Evolutionary conservation across 2,329 filamentous ascomycete species (phyloP), one percentile per base, ranked within the genome.

Genomic region (Calonectria pseudoreteaudii): DNA sequence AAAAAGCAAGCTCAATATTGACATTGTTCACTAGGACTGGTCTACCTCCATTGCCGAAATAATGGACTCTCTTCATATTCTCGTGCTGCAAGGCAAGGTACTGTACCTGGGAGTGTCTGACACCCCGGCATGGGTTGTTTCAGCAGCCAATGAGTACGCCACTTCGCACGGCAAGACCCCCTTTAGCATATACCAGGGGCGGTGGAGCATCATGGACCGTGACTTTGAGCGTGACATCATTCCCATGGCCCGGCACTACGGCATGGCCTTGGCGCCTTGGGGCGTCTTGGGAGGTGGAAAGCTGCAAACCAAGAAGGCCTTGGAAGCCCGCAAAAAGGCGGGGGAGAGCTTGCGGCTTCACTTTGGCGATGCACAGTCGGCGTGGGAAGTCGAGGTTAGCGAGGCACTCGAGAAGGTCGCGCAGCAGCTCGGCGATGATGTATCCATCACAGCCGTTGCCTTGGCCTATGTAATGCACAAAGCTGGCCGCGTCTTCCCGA

Each of bases 211-310:
- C 7, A 74, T 80, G 58, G n/a, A 66, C 28, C 82, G 84, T 16
- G 84, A 86, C 72, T 76, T 86, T 36, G 85, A 87, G 75, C 82
- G 85, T 26, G 85, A 87, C 4, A 85, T 87, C 53, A 77, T 88
- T 16, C 86, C 86, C 4, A 86, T 87, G 85, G 81, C 81, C 7
- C 81, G 83, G 20, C 79, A 82, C 34, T 84, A 84, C 36, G 85
- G 85, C 68, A 86, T 87, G 91, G 92, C 85, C 28, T 76, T 92
- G 6, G 84, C 87, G 0, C 91, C 92, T 0, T 94, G 91, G 91
- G 34, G 34, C 34, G 10, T 36, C 11, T 36, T 36, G 34, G 34
- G 34, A 36, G 34, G 34, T 36, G 34, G 34, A 8, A 36, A 36
- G 34, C 34, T 36, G 34, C 34, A 36, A 36, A 36, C 34, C 34